Base-by-base conservation (phyloP, 1,284 basidiomycete genomes). In the Golubevia pallescens region DNA sequence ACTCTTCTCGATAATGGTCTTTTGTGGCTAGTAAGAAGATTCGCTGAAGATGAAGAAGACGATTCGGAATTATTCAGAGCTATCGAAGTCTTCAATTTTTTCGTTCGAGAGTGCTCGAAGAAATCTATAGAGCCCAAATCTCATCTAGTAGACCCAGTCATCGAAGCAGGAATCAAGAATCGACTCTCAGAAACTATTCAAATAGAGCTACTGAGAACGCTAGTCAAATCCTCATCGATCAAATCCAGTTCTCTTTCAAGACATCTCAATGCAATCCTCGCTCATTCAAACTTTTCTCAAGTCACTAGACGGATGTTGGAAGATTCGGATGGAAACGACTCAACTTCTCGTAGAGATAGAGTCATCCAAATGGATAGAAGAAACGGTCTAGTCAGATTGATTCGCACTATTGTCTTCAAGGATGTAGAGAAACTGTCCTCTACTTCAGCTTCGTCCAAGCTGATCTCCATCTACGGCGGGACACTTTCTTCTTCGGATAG, bases 11-110 rank as follows among this genome's bases (percentile, higher is more conserved):
- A 38, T 10, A 38, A 38, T 38, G 34, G 55, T 20, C 34, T 63
- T 51, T 69, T 74, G 4, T 78, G 73, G 75, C 63, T 81, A 3
- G 80, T 81, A 2, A 70, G 77, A 14, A 69, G 75, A 21, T 80
- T 78, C 20, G 80, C 81, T 1, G 80, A 83, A 24, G 78, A 83
- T 58, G 66, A 55, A 32, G 67, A 70, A 24, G 79, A 80, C 56
- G 3, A 4, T 4, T 10, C 34, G 10, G 34, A 38, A 10, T 10
- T 38, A 10, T 4, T 38, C 34, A 10, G 10, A 10, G 34, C 63
- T 10, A 71, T 73, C 60, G 24, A 19, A 4, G n/a, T 61, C 0
- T 70, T 78, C 61, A 63, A 62, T 5, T n/a, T 42, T 6, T 63
- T 74, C 2, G 10, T 77, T 21, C 3, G 56, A 32, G 21, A 24